Evolutionary conservation across 257 asterid genomes (phyloP).

Genomic region (Capsicum baccatum): DNA sequence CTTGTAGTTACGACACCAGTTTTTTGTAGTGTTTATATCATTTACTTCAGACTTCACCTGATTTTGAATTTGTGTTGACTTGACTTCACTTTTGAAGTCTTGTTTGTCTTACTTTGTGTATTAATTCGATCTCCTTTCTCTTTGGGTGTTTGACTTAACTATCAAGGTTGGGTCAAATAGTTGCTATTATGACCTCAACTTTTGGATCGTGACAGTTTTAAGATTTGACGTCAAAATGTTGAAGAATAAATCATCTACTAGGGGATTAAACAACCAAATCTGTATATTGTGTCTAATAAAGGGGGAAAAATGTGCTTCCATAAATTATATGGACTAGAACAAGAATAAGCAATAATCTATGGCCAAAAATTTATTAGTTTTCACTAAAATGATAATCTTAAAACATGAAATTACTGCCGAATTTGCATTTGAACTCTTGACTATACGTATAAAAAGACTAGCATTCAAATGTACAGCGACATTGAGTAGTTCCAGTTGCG

Average conservation of each 20-base stretch:
- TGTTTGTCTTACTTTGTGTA: too few species aligned
- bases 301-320: too few species aligned
- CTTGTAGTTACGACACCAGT: too few species aligned
- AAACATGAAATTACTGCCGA: background rate
- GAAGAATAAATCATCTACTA: background rate
- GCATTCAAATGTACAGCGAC: conserved; percentile 31
- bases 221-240: background rate
- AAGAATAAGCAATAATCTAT: background rate
- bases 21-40: too few species aligned
- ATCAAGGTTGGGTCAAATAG: too few species aligned
- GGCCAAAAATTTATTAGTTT: background rate
- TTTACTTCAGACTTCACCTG: too few species aligned
- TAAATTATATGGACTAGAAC: background rate
- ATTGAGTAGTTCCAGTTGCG: conserved; percentile 13
- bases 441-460: background rate
- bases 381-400: background rate
- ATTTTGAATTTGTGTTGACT: too few species aligned
- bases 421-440: background rate
- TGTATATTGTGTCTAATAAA: too few species aligned
- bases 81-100: too few species aligned
- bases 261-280: background rate
- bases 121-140: too few species aligned
- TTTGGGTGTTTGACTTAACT: too few species aligned
- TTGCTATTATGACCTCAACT: too few species aligned
- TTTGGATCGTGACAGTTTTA: background rate